A percentile compares a stretch with the other conserved stretches of the same genome.
phyloP scores from a whole-genome alignment of 768 basidiomycete genomes.

The Kwoniella shandongensis region DNA sequence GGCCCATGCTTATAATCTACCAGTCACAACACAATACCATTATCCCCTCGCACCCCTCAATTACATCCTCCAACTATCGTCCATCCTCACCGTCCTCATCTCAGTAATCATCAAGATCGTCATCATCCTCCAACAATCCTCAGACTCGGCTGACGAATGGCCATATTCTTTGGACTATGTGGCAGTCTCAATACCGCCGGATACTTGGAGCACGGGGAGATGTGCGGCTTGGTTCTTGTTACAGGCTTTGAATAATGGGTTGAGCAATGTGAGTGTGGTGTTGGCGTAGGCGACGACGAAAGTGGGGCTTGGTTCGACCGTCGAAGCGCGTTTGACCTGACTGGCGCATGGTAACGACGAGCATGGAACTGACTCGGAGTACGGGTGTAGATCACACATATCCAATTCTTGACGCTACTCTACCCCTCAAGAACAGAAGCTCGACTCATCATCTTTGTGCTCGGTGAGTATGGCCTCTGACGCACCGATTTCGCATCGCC shows the following conservation, averaged over 20 bases:
- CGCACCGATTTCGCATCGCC: too few species aligned
- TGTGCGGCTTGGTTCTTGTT: slow-evolving; percentile 79
- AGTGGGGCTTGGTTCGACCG: not conserved
- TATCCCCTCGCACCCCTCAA: slow-evolving; percentile 91
- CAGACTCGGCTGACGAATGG: slow-evolving; percentile 71
- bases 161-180: slow-evolving; percentile 96
- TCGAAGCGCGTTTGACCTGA: not conserved
- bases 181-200: slow-evolving; percentile 72
- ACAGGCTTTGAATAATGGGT: slow-evolving; percentile 76
- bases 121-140: slow-evolving; percentile 66
- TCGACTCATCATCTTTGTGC: slow-evolving; percentile 75
- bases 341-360: too few species aligned
- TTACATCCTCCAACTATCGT: slow-evolving; percentile 82
- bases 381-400: slow-evolving; percentile 79
- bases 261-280: slow-evolving; percentile 73
- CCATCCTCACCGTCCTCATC: slow-evolving; percentile 74
- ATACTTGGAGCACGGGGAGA: slow-evolving; percentile 67
- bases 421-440: slow-evolving; percentile 90
- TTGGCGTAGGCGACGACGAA: too few species aligned
- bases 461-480: slow-evolving; percentile 64
- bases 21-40: slow-evolving; percentile 88
- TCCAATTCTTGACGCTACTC: slow-evolving; percentile 92
- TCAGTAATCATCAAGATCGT: slow-evolving; percentile 74
- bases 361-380: too few species aligned
- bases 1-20: too few species aligned